Base-by-base conservation (phyloP, 495 filamentous ascomycete species). In the Hyaloscypha variabilis region DNA sequence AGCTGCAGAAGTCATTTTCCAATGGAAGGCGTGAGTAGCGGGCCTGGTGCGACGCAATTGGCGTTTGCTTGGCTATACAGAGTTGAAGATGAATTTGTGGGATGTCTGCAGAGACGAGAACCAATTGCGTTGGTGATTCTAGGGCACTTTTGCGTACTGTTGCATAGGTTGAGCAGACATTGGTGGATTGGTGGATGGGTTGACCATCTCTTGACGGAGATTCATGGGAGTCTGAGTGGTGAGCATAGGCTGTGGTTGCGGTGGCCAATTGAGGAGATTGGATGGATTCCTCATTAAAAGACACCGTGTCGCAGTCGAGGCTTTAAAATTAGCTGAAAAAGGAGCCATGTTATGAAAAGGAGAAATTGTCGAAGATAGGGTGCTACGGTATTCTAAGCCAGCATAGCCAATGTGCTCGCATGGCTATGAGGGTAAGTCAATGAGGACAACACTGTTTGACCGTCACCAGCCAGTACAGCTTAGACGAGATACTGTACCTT, bases 181-280 rank as follows among this genome's bases (percentile, higher is more conserved):
- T 81, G 78, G 78, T 79, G 77, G 77, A 65, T 75, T 10, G 71
- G 74, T 66, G 78, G 75, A 1, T 80, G 74, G 67, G 74, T 72
- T 6, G 50, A 74, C 34, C 77, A 78, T 56, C 50, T 78, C 29
- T 68, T 80, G 23, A 63, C 55, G 21, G 70, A 69, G 26, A 78
- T 79, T 62, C 75, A 79, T 58, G 50, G 64, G 6, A 63, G 58
- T n/a, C 51, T 80, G n/a, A 68, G 72, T 60, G 68, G 73, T 17
- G 69, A 73, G 58, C 71, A 77, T 65, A 73, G 73, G 30, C 67
- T 72, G 49, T 78, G 74, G 77, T 67, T 79, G 24, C 70, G 69
- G 63, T 79, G 77, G 77, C 77, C 77, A 0, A 76, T 79, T 24
- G 71, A 78, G 53, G 76, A 79, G 51, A 67, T 78, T 23, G 77